A percentile compares a stretch with the other conserved stretches of the same genome.
These are phyloP conservation scores for Xerocomus amazonicus DNA, from an alignment of 1,284 basidiomycete genomes.

Conservation along the genomic window DNA sequence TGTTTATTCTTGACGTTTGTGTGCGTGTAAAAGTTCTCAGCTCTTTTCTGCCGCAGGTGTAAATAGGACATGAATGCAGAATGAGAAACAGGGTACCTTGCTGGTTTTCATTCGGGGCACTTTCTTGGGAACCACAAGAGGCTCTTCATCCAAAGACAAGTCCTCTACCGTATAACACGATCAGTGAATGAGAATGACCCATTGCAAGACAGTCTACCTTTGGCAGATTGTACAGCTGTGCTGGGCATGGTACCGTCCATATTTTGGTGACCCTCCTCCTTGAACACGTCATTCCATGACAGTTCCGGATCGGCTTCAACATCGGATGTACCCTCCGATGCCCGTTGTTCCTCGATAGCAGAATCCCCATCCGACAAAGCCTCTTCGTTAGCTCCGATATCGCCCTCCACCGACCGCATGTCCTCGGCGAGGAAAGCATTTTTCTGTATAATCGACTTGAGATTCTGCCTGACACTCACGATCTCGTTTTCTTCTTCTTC, in stretches of 20 bases:
- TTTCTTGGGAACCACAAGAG: slow-evolving; percentile 44
- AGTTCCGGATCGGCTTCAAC: slow-evolving; percentile 45
- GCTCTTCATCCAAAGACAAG: slow-evolving; percentile 35
- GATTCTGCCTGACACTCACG: slow-evolving; percentile 67
- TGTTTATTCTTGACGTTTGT: slow-evolving; percentile 91
- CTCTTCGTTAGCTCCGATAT: slow-evolving; percentile 31
- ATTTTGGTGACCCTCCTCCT: slow-evolving; percentile 30
- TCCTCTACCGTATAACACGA: slow-evolving; percentile 18
- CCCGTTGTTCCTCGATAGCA: slow-evolving; percentile 31
- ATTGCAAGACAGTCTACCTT: slow-evolving; percentile 16
- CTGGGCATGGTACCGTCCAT: slow-evolving; percentile 30
- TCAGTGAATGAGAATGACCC: not conserved
- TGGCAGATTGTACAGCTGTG: slow-evolving; percentile 25
- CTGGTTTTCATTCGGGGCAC: slow-evolving; percentile 84
- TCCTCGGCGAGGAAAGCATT: slow-evolving; percentile 78
- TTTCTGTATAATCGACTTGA: slow-evolving; percentile 80
- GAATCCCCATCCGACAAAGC: slow-evolving; percentile 28
- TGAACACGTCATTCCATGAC: slow-evolving; percentile 70
- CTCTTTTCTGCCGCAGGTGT: slow-evolving; percentile 61
- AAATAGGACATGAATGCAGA: slow-evolving; percentile 4
- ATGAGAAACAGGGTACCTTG: slow-evolving; percentile 51
- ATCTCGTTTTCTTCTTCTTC: slow-evolving; percentile 34
- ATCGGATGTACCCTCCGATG: slow-evolving; percentile 31
- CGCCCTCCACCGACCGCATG: slow-evolving; percentile 56
- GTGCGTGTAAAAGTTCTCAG: slow-evolving; percentile 85